Evolutionary conservation across 306 rosid genomes (phyloP).

Genomic region (Cotoneaster glaucophyllus): DNA sequence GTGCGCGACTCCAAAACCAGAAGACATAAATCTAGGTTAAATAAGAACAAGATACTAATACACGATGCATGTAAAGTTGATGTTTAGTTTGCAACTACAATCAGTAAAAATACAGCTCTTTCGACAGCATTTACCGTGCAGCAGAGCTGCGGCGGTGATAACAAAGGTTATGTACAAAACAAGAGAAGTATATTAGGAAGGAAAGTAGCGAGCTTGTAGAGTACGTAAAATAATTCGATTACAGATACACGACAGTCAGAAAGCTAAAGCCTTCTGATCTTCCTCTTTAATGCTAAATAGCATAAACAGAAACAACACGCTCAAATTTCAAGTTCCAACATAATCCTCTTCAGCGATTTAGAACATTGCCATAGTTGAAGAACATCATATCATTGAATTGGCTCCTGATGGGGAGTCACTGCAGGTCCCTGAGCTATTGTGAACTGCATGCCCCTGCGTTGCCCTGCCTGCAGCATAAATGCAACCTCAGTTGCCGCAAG

Average conservation of each 20-base stretch:
- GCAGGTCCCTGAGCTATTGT: constrained; percentile 36
- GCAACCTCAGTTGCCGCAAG: constrained; percentile 35
- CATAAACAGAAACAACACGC: constrained; percentile 7
- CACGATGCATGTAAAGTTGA: neutral
- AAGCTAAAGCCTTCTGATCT: constrained; percentile 15
- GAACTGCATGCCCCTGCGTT: constrained; percentile 32
- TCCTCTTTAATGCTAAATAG: constrained; percentile 6
- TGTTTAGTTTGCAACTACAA: constrained; percentile 12
- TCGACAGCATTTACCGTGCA: neutral
- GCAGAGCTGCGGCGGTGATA: constrained; percentile 9
- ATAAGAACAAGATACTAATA: neutral
- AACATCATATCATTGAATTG: constrained; percentile 21
- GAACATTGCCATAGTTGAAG: neutral
- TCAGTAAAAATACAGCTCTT: neutral
- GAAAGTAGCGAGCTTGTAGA: neutral
- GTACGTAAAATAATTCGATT: neutral
- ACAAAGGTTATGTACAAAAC: constrained; percentile 13
- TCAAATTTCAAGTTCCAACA: constrained; percentile 5
- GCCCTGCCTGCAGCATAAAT: constrained; percentile 42
- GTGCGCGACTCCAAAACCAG: neutral
- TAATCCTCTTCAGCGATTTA: neutral
- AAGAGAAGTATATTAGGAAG: neutral
- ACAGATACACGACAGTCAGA: constrained; percentile 8
- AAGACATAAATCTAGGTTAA: neutral
- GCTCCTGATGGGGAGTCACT: constrained; percentile 25